Evolutionary conservation across 2,329 filamentous ascomycete genomes (phyloP), one percentile per base, ranked within the genome.

Genomic region (Aspergillus nomiae): DNA sequence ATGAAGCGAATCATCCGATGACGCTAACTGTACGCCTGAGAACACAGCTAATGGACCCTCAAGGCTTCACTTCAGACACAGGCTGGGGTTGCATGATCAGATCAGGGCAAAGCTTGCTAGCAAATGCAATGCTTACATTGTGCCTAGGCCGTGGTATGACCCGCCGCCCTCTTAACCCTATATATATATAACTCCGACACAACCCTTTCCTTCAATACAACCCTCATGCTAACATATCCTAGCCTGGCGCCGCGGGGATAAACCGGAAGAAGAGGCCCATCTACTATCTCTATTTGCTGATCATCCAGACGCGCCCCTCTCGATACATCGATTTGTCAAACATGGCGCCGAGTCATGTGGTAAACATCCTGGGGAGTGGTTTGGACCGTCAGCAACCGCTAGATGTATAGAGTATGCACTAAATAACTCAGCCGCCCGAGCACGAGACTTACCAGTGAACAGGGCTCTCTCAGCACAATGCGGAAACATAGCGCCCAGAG

Each of bases 31-130:
- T 96, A 78, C 89, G 93, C 57, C 83, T 98, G 69, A 91, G 93
- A 72, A 94, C 85, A 59, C 90, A 92, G 72, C 81, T 98, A 7
- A 85, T 87, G 12, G 92, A 97, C 56, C 87, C 92, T 62, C 84
- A 85, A 30, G 93, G 92, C 5, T 99, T 98, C 78, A 91, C 92
- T 12, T 94, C 92, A 2, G 95, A 99, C 76, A 94, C 92, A 11
- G 95, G 95, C 58, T 99, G 96, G 93, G 95, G 95, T 0, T 99
- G 95, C 74, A 99, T 99, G 95, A 98, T 99, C 70, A 85, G 95
- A 63, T 97, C 94, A 7, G 95, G 95, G 4, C 95, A 99, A 81
- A 94, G 92, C 72, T 84, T 99, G 30, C 83, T 99, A 48, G 94
- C 94, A 51, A 99, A 98, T 77, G 86, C 94, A 1, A 83, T 98